phyloP scores from a whole-genome alignment of 345 rosid species.

The Lepidium sativum region DNA sequence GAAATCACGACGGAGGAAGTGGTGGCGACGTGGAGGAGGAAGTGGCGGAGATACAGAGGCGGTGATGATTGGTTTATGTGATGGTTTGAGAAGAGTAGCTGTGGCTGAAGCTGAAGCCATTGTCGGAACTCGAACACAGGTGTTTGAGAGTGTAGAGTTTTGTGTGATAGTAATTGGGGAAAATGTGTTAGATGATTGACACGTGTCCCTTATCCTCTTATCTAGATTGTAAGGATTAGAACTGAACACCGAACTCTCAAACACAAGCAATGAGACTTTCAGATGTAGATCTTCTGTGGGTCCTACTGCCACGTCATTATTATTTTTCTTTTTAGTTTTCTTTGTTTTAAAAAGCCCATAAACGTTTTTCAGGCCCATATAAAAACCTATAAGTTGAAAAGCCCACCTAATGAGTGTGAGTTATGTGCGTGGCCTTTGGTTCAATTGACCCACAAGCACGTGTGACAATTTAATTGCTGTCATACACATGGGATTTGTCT shows the following conservation, averaged over 20 bases:
- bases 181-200: constrained; percentile 35
- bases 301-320: background rate
- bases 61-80: constrained; percentile 23
- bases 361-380: too few species aligned
- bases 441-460: constrained; percentile 18
- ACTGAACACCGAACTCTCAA: background rate
- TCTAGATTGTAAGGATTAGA: constrained; percentile 27
- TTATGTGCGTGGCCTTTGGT: too few species aligned
- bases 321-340: background rate
- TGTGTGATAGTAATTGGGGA: background rate
- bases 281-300: constrained; percentile 7
- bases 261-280: background rate
- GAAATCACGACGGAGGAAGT: constrained; percentile 49
- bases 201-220: constrained; percentile 93
- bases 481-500: too few species aligned
- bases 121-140: background rate
- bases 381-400: too few species aligned
- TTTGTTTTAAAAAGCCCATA: background rate
- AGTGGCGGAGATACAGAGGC: background rate
- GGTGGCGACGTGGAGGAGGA: background rate
- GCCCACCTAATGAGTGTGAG: background rate
- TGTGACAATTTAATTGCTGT: too few species aligned
- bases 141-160: background rate
- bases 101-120: constrained; percentile 84
- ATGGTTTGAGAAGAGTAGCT: constrained; percentile 47